Conservation (phyloP, 805 yeast species). For the Candida schatavii region DNA sequence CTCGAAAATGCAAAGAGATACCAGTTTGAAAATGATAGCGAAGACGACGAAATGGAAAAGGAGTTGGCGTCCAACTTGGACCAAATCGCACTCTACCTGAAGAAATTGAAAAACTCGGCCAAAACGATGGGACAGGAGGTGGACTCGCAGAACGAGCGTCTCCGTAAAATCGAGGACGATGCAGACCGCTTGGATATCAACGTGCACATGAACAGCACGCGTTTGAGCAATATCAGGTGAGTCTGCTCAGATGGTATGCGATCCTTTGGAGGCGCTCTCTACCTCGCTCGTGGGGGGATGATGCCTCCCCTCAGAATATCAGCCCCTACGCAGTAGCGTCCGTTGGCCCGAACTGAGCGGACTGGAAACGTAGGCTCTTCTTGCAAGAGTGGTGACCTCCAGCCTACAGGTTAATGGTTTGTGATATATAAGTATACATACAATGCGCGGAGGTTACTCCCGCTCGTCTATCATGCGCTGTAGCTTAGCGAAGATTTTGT, state of each 20-base stretch:
- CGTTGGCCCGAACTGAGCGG: too few relatives aligned
- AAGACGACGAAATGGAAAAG: constrained; percentile 89
- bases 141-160: constrained; percentile 69
- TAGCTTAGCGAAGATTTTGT: constrained; percentile 55
- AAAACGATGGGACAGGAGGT: constrained; percentile 72
- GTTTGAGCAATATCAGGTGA: constrained; percentile 59
- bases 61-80: constrained; percentile 83
- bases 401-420: too few relatives aligned
- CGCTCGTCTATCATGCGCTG: constrained; percentile 50
- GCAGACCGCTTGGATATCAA: constrained; percentile 83
- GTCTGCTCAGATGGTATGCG: too few relatives aligned
- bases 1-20: constrained; percentile 63
- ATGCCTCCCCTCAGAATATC: too few relatives aligned
- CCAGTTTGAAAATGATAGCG: constrained; percentile 85
- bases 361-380: too few relatives aligned
- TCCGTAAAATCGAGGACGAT: constrained; percentile 74
- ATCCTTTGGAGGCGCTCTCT: too few relatives aligned
- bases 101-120: constrained; percentile 72
- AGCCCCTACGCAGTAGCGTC: too few relatives aligned
- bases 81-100: constrained; percentile 66
- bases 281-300: too few relatives aligned
- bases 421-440: too few relatives aligned
- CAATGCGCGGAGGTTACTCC: neutral
- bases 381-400: too few relatives aligned
- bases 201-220: constrained; percentile 72